Conservation (phyloP, 768 basidiomycete genomes). For the Xerocomellus intermedius region DNA sequence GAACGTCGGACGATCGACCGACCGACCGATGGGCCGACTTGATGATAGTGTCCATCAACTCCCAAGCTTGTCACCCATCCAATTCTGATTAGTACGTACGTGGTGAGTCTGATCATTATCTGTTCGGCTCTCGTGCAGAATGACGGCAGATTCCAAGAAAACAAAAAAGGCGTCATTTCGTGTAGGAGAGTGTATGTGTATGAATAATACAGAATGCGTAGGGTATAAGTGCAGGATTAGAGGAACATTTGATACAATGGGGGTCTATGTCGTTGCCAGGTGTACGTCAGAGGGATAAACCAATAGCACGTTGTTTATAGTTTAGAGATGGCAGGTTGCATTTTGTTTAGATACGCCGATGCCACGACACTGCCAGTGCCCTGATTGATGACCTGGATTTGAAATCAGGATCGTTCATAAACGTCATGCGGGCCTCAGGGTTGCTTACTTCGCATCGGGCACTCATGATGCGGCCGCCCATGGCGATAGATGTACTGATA, state of each 20-base stretch:
- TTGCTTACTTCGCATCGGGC: slow-evolving; percentile 64
- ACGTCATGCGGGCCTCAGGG: background rate
- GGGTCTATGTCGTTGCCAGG: slow-evolving; percentile 19
- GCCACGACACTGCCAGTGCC: slow-evolving; percentile 57
- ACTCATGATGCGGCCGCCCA: slow-evolving; percentile 70
- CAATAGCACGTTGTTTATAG: slow-evolving; percentile 33
- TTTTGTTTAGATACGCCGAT: slow-evolving; percentile 68
- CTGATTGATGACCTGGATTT: slow-evolving; percentile 55
- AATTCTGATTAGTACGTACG: background rate
- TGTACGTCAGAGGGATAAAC: slow-evolving; percentile 1
- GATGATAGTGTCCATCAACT: background rate
- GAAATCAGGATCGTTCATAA: background rate
- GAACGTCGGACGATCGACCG: background rate
- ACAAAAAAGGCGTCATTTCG: slow-evolving; percentile 4
- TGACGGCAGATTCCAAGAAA: slow-evolving; percentile 1
- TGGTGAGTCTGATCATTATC: too few species aligned
- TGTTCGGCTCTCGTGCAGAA: background rate
- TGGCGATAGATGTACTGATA: slow-evolving; percentile 59
- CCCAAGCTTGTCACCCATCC: background rate
- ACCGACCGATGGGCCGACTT: background rate
- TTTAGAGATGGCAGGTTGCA: slow-evolving; percentile 59
- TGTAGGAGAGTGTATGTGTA: slow-evolving; percentile 2
- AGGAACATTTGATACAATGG: slow-evolving; percentile 22
- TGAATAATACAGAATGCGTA: slow-evolving; percentile 23
- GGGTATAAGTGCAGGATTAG: slow-evolving; percentile 21